These are phyloP conservation scores for Macrophomina pseudophaseolina DNA, from an alignment of 2,329 filamentous ascomycete species.

Conservation along the genomic window DNA sequence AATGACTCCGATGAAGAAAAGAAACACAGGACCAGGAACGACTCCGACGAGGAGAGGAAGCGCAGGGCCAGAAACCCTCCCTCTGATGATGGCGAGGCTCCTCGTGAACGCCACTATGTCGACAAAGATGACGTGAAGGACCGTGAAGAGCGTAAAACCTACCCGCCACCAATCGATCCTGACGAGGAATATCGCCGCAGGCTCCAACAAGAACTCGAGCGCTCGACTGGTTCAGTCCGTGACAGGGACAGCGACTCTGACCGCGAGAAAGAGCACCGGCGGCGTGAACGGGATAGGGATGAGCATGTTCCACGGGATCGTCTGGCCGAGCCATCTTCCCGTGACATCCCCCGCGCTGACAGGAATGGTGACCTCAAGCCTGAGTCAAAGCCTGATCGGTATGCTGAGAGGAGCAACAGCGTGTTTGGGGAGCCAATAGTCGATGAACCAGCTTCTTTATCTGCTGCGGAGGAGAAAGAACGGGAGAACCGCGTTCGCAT, in stretches of 20 bases:
- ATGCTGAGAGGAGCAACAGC: conserved; percentile 36
- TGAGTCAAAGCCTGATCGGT: conserved; percentile 14
- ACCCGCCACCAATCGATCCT: conserved; percentile 47
- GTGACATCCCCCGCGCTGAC: conserved; percentile 29
- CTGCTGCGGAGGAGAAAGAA: conserved; percentile 30
- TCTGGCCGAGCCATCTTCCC: not conserved
- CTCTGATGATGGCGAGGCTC: conserved; percentile 42
- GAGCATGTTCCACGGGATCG: not conserved
- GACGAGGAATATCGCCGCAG: conserved; percentile 58
- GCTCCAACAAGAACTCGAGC: conserved; percentile 52
- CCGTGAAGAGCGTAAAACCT: conserved; percentile 35
- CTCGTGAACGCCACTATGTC: conserved; percentile 40
- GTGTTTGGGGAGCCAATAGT: conserved; percentile 39
- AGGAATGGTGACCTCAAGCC: conserved; percentile 27
- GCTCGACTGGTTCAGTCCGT: conserved; percentile 35
- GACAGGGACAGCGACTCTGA: conserved; percentile 38
- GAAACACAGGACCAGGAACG: conserved; percentile 30
- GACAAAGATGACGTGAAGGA: conserved; percentile 35
- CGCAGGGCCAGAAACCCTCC: conserved; percentile 32
- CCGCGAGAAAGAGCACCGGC: conserved; percentile 41
- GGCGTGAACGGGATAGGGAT: conserved; percentile 37
- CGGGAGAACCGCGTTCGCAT: conserved; percentile 54
- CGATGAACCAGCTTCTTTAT: conserved; percentile 42
- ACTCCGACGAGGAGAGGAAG: conserved; percentile 35
- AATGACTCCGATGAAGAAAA: conserved; percentile 35